Evolutionary conservation across 495 filamentous ascomycete genomes (phyloP).

Genomic region (Trichoderma parareesei): DNA sequence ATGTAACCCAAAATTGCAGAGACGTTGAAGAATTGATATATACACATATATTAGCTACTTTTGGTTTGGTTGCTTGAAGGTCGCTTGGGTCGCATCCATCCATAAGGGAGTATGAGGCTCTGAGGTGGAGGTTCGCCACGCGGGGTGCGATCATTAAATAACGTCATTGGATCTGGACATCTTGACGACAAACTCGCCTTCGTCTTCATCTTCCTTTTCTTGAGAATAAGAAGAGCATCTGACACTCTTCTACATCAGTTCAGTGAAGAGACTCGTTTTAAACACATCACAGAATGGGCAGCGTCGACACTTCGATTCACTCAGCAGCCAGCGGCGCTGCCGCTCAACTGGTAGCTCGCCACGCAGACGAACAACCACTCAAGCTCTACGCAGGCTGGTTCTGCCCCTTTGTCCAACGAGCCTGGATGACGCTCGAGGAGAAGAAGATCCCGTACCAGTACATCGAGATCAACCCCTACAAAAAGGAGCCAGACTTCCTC

Average conservation of each 20-base stretch:
- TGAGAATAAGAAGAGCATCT: background rate
- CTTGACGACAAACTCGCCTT: background rate
- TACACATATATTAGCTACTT: too few species aligned
- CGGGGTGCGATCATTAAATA: background rate
- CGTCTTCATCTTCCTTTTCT: background rate
- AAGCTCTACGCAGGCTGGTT: slow-evolving; percentile 45
- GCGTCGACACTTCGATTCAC: slow-evolving; percentile 25
- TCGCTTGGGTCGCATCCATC: too few species aligned
- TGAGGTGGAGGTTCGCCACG: background rate
- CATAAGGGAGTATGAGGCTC: too few species aligned
- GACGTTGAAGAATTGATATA: too few species aligned
- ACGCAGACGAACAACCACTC: slow-evolving; percentile 29
- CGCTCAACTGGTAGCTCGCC: slow-evolving; percentile 24
- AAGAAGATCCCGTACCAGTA: slow-evolving; percentile 66
- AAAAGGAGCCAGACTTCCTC: slow-evolving; percentile 55
- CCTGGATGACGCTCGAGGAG: slow-evolving; percentile 60
- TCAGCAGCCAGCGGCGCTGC: slow-evolving; percentile 27
- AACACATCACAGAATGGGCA: slow-evolving; percentile 15
- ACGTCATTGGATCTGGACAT: background rate
- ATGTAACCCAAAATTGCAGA: too few species aligned
- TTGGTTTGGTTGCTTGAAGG: too few species aligned
- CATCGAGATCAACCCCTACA: slow-evolving; percentile 65
- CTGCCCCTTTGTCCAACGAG: slow-evolving; percentile 54
- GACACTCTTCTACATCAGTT: background rate
- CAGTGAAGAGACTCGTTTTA: background rate